A percentile compares a stretch with the other conserved stretches of the same genome.
These are phyloP conservation scores for Exutisphaerella laricina DNA, from an alignment of 2,329 filamentous ascomycete species.

Conservation along the genomic window DNA sequence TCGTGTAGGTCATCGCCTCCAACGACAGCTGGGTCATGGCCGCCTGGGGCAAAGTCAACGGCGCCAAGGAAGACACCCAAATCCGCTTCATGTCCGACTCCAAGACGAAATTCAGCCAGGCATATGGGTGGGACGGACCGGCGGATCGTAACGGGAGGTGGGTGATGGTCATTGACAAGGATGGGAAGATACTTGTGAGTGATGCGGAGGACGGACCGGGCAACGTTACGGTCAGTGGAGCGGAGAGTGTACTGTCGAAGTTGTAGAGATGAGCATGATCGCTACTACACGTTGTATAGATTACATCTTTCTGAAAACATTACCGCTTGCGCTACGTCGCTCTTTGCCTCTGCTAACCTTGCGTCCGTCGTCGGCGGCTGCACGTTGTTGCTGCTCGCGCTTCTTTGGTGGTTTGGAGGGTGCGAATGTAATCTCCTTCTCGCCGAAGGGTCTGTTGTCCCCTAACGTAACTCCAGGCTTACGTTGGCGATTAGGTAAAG, in stretches of 20 bases:
- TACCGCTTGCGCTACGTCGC: slow-evolving; percentile 68
- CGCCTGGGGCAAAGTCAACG: slow-evolving; percentile 68
- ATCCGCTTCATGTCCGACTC: slow-evolving; percentile 73
- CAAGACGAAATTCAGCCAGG: slow-evolving; percentile 67
- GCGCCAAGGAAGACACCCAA: slow-evolving; percentile 64
- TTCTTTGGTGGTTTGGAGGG: slow-evolving; percentile 48
- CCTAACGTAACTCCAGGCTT: slow-evolving; percentile 24
- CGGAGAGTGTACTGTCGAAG: slow-evolving; percentile 26
- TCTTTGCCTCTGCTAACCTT: slow-evolving; percentile 34
- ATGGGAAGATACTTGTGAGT: slow-evolving; percentile 71
- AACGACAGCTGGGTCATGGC: slow-evolving; percentile 82
- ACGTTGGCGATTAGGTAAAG: slow-evolving; percentile 29
- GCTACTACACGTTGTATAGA: background rate
- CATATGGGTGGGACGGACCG: slow-evolving; percentile 65
- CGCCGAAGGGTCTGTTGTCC: slow-evolving; percentile 41
- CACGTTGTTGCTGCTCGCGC: slow-evolving; percentile 21
- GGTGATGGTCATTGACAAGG: slow-evolving; percentile 68
- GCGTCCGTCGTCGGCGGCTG: slow-evolving; percentile 29
- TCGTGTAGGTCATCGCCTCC: slow-evolving; percentile 70
- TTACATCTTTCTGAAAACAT: slow-evolving; percentile 65
- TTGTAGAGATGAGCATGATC: slow-evolving; percentile 17
- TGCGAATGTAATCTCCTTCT: slow-evolving; percentile 66
- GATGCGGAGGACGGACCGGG: slow-evolving; percentile 59
- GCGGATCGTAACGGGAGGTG: slow-evolving; percentile 71
- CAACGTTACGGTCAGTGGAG: slow-evolving; percentile 41